Base-by-base conservation (phyloP, 371 early-diverging fungal genomes). In the Circinella umbellata region DNA sequence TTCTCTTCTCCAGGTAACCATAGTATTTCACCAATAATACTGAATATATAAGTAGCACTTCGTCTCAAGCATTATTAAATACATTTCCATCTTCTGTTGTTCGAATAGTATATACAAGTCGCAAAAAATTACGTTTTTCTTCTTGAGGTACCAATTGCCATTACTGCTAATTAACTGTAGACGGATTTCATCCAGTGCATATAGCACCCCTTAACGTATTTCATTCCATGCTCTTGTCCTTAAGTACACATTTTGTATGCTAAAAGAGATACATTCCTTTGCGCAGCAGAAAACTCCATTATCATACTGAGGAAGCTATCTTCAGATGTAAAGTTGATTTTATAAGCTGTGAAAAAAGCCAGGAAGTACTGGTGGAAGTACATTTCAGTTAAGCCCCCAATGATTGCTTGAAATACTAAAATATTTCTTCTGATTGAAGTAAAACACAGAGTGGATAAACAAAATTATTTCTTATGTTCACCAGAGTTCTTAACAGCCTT, bases 321-420 rank as follows among this genome's bases (percentile, higher is more conserved):
- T 49, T 47, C 10, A 13, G n/a, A 18, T 8, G 9, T 4, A 36
- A 64, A 64, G n/a, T 49, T 27, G n/a, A 64, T 8, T 15, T 64
- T 27, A 34, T 27, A 64, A 7, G 64, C 49, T 14, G 9, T 27
- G 13, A 64, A 48, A 13, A 64, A 64, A 17, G 49, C 49, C 7
- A 64, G 27, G 49, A 64, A 64, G 20, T 64, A 64, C 47, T 49
- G 64, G 9, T 46, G 34, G 64, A 64, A 64, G 9, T 64, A 48
- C 51, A 18, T 27, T 34, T 47, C 49, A 11, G 49, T 11, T 11
- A 63, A 17, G 34, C 55, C 57, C 4, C 67, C 67, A 3, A 71
- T 15, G 13, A 67, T 38, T 5, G 59, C 63, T 57, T 71, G 70
- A 36, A 67, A 71, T 1, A 71, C 38, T 3, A 71, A 27, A 9